Evolutionary conservation across 441 rosid genomes (phyloP).

Genomic region (Brassica hybrid): DNA sequence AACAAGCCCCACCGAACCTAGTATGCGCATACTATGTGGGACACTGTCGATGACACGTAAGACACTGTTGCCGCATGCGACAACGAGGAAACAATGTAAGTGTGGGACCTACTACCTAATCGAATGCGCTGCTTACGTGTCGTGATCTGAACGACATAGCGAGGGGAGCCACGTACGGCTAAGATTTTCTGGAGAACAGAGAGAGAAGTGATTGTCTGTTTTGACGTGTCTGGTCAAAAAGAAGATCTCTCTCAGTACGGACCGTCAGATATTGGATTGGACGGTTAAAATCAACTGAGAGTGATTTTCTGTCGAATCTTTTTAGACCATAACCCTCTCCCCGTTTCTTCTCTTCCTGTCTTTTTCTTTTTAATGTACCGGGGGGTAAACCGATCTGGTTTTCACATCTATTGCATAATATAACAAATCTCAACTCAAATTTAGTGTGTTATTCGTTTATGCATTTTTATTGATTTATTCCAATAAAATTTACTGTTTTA

Average conservation of each 20-base stretch:
- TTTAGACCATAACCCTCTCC: constrained; percentile 45
- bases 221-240: constrained; percentile 51
- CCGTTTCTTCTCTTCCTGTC: constrained; percentile 36
- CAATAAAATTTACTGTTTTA: neutral
- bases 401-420: neutral
- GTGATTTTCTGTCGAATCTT: constrained; percentile 34
- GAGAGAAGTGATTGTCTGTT: constrained; percentile 20
- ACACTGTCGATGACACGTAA: constrained; percentile 44
- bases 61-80: constrained; percentile 47
- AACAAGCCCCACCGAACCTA: constrained; percentile 36
- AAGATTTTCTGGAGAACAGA: constrained; percentile 1
- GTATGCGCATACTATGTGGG: constrained; percentile 35
- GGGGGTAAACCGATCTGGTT: neutral
- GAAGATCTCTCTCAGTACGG: constrained; percentile 43
- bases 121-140: constrained; percentile 31
- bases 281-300: constrained; percentile 38
- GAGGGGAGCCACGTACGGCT: constrained; percentile 25
- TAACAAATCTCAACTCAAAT: neutral
- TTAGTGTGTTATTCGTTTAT: neutral
- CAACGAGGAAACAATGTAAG: constrained; percentile 24
- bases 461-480: neutral
- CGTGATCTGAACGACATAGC: constrained; percentile 24
- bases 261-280: constrained; percentile 50
- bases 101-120: constrained; percentile 21
- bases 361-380: constrained; percentile 4